Evolutionary conservation across 352 stramenopile species (phyloP).

Genomic region (Pythium pyrilobum): DNA sequence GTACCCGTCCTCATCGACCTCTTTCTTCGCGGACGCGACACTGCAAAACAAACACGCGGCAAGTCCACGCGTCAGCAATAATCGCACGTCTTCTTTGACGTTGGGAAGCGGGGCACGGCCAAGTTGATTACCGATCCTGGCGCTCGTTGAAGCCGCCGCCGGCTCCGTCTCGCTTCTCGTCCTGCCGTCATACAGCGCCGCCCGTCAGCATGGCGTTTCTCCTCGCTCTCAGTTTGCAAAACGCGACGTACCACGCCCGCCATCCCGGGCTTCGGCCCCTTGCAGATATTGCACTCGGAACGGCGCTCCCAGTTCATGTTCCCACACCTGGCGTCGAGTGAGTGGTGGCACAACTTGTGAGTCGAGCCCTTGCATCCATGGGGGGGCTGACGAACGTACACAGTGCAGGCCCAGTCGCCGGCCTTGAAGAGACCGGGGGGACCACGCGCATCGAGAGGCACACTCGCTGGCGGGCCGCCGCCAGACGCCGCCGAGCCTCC

Average conservation of each 20-base stretch:
- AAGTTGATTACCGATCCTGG: slow-evolving; percentile 60
- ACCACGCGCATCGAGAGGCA: slow-evolving; percentile 35
- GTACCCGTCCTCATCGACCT: slow-evolving; percentile 83
- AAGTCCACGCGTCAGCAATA: not conserved
- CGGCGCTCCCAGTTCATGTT: slow-evolving; percentile 87
- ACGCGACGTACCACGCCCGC: slow-evolving; percentile 33
- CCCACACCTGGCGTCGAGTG: slow-evolving; percentile 76
- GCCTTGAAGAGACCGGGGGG: slow-evolving; percentile 75
- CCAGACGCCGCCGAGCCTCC: slow-evolving; percentile 6
- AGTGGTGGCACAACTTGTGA: no score
- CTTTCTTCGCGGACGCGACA: slow-evolving; percentile 64
- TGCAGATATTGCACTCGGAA: slow-evolving; percentile 86
- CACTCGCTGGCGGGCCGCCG: slow-evolving; percentile 22
- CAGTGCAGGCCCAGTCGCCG: slow-evolving; percentile 77
- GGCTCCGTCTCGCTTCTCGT: slow-evolving; percentile 72
- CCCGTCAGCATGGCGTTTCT: no score
- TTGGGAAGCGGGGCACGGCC: no score
- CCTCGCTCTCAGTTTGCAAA: not conserved
- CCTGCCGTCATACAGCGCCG: slow-evolving; percentile 29
- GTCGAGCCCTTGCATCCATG: no score
- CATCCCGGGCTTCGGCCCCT: slow-evolving; percentile 71
- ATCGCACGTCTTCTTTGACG: no score
- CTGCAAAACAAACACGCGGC: slow-evolving; percentile 2
- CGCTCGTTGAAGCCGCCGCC: slow-evolving; percentile 83
- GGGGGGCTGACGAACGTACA: slow-evolving; percentile 29